Conservation (phyloP, 768 basidiomycete genomes). For the Mycena chlorophos region DNA sequence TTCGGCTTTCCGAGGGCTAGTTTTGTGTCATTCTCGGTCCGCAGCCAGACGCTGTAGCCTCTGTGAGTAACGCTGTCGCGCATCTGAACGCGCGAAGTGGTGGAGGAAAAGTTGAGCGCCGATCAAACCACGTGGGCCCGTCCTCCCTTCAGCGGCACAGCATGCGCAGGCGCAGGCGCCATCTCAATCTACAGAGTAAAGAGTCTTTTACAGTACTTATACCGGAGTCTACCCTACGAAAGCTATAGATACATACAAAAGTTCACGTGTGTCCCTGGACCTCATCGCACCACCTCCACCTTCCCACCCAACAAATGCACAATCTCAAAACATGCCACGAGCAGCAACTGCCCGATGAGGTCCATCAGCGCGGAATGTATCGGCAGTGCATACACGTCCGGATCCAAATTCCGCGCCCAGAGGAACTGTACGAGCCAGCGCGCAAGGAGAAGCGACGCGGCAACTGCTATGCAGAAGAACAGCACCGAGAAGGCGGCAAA, state of each 20-base stretch:
- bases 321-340: constrained; percentile 75
- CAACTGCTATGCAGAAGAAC: constrained; percentile 76
- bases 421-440: constrained; percentile 68
- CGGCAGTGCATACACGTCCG: constrained; percentile 92
- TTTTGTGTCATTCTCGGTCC: background rate
- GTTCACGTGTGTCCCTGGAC: background rate
- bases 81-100: too few species aligned
- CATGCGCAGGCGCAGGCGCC: too few species aligned
- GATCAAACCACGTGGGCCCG: too few species aligned
- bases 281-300: constrained; percentile 31
- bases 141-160: too few species aligned
- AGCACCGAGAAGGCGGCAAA: constrained; percentile 68
- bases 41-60: background rate
- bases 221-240: too few species aligned
- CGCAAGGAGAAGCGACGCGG: constrained; percentile 65
- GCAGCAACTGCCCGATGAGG: constrained; percentile 75
- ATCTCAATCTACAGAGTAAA: too few species aligned
- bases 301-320: constrained; percentile 50
- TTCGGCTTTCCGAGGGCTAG: background rate
- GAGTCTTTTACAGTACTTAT: too few species aligned
- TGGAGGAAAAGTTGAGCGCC: too few species aligned
- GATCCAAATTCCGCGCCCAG: constrained; percentile 78
- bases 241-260: background rate
- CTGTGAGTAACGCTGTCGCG: background rate
- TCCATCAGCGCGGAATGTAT: constrained; percentile 89